phyloP scores from a whole-genome alignment of 148 eudicot species.

The Limonium bicolor region DNA sequence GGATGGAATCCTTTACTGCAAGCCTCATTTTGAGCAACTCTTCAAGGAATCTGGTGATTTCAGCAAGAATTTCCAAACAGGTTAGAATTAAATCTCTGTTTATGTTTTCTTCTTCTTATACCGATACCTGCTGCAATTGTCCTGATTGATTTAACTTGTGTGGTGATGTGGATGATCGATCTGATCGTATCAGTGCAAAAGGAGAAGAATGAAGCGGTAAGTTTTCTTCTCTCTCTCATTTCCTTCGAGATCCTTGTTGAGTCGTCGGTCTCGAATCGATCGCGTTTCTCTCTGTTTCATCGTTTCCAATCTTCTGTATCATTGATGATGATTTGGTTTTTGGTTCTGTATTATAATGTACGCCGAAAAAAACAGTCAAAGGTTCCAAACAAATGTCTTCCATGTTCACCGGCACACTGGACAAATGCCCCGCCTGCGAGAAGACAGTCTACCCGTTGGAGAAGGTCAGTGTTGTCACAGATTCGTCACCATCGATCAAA shows the following conservation, averaged over 20 bases:
- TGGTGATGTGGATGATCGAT: too few relatives aligned
- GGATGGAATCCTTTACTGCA: slow-evolving; percentile 94
- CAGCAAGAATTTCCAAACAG: slow-evolving; percentile 63
- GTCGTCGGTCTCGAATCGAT: too few relatives aligned
- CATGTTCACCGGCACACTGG: slow-evolving; percentile 92
- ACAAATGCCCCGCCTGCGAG: slow-evolving; percentile 77
- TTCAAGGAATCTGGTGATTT: slow-evolving; percentile 86
- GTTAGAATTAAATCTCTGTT: slow-evolving; percentile 14
- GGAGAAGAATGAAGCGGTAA: background rate
- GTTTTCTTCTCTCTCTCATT: too few relatives aligned
- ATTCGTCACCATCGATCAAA: background rate
- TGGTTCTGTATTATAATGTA: too few relatives aligned
- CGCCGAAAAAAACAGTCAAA: slow-evolving; percentile 42
- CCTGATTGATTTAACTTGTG: too few relatives aligned
- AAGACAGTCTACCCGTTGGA: slow-evolving; percentile 88
- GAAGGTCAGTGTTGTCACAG: slow-evolving; percentile 51
- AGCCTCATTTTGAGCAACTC: slow-evolving; percentile 81
- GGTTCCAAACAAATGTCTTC: slow-evolving; percentile 71
- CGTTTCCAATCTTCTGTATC: too few relatives aligned
- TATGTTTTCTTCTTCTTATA: too few relatives aligned
- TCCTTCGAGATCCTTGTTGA: too few relatives aligned
- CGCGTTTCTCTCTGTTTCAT: too few relatives aligned
- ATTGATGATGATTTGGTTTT: too few relatives aligned
- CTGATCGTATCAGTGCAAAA: background rate
- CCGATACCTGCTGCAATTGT: too few relatives aligned